A percentile compares a stretch with the other conserved stretches of the same genome.
These are phyloP conservation scores for Prunus armeniaca DNA, from an alignment of 306 rosid genomes.

Conservation along the genomic window DNA sequence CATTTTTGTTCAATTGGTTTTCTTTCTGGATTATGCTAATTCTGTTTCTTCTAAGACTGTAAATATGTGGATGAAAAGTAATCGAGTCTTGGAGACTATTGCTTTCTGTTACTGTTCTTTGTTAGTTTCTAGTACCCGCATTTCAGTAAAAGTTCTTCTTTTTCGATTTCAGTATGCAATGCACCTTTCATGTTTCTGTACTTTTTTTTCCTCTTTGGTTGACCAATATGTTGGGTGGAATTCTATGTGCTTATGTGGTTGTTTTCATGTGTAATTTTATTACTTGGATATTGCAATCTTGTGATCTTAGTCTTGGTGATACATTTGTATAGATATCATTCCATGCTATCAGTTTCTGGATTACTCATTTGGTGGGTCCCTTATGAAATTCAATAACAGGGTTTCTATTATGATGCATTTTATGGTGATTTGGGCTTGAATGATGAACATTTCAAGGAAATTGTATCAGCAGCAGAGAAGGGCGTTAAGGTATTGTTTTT, in stretches of 20 bases:
- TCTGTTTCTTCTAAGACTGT: not conserved
- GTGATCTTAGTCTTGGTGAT: not conserved
- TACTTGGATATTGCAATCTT: not conserved
- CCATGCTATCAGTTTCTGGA: not conserved
- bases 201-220: not conserved
- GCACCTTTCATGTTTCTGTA: not conserved
- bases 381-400: conserved; percentile 47
- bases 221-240: not conserved
- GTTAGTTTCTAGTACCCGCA: too few relatives aligned
- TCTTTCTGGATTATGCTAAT: not conserved
- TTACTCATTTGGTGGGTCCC: not conserved
- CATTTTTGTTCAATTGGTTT: not conserved
- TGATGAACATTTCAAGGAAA: conserved; percentile 84
- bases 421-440: conserved; percentile 88
- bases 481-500: conserved; percentile 61
- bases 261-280: not conserved
- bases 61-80: not conserved
- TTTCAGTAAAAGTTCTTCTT: not conserved
- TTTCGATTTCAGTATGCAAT: not conserved
- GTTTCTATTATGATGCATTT: conserved; percentile 90
- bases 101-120: too few relatives aligned
- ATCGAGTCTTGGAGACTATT: not conserved
- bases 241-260: not conserved
- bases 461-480: conserved; percentile 60
- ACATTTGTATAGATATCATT: not conserved